Base-by-base conservation (phyloP, 2,329 filamentous ascomycete genomes). In the Fusarium sp. region DNA sequence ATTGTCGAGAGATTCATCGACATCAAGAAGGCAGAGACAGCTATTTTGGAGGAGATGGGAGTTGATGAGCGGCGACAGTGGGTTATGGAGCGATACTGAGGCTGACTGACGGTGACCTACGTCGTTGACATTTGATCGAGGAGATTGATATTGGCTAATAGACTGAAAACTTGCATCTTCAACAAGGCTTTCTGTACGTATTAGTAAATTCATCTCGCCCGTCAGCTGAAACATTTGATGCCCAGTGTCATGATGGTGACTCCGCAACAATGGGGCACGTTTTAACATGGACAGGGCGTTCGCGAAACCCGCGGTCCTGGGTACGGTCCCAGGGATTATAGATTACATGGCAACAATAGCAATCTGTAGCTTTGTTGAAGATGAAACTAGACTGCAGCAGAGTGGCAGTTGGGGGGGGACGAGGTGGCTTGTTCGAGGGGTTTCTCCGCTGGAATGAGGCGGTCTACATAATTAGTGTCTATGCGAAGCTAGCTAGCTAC, bases 51-150 rank as follows among this genome's bases (percentile, higher is more conserved):
- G 15, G 76, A 78, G 4, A 89, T 93, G 86, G 75, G 73, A 0
- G 81, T 83, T 9, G 79, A 82, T 6, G 81, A 87, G 66, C 84
- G 86, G 56, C 84, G 85, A 71, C 79, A 83, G 20, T 94, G 91
- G 89, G 80, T 93, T 61, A 86, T 93, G 70, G 90, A 92, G 77
- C 83, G 91, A 71, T 94, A 93, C 44, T 82, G 61, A 78, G 30
- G 51, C 36, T 24, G 39, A 44, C 36, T 28, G 39, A 39, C 18
- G 16, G 41, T 61, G 26, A 33, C 56, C 61, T 53, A 33, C 56
- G 51, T 53, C 38, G 53, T 35, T 36, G 35, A 48, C 26, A 35
- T 57, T 51, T 24, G 31, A 56, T 26, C n/a, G 50, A 36, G 54
- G 47, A 47, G 44, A 54, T 42, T 22, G 36, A 36, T 41, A 55